Evolutionary conservation across 345 rosid species (phyloP).

Genomic region (Corymbia maculata): DNA sequence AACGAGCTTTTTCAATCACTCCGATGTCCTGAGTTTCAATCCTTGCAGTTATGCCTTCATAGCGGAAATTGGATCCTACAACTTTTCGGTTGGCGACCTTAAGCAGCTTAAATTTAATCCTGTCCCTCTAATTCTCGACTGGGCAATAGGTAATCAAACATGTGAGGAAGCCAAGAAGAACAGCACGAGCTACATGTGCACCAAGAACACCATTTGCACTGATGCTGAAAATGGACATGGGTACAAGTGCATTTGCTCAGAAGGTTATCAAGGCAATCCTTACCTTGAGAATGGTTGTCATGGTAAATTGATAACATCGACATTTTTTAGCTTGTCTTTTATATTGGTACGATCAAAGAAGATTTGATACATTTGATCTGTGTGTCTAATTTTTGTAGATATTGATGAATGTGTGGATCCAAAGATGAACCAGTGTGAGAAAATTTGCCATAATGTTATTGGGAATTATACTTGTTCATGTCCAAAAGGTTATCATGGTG

Average conservation of each 20-base stretch:
- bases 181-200: not conserved
- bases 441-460: not conserved
- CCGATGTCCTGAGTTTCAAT: not conserved
- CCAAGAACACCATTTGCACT: not conserved
- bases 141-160: not conserved
- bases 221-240: not conserved
- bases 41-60: conserved; percentile 23
- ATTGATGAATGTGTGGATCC: conserved; percentile 9
- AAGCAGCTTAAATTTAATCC: rapidly evolving
- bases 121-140: not conserved
- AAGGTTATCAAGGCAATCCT: not conserved
- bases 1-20: not conserved
- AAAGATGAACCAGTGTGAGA: not conserved
- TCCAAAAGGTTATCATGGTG: conserved; percentile 11
- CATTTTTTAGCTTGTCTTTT: no score
- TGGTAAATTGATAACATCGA: not conserved
- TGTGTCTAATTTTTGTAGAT: not conserved
- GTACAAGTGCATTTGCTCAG: not conserved
- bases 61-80: not conserved
- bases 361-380: not conserved
- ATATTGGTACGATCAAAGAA: no score
- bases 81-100: not conserved
- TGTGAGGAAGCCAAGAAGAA: not conserved
- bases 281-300: not conserved
- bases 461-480: conserved; percentile 22